phyloP scores from a whole-genome alignment of 163 green algal genomes.

The Scenedesmus sp. region DNA sequence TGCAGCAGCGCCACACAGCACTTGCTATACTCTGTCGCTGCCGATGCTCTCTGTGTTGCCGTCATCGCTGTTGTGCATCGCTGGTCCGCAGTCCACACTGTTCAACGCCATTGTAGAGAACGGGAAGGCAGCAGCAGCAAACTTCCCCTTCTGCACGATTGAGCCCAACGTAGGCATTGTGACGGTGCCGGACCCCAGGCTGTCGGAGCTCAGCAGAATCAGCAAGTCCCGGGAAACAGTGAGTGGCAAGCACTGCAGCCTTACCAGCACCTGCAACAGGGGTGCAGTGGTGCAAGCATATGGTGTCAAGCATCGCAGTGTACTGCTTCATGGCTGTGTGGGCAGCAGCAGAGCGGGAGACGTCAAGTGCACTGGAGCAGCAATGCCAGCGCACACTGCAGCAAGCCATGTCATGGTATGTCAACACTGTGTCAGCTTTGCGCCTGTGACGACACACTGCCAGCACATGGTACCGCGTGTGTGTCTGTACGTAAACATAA shows the following conservation, averaged over 20 bases:
- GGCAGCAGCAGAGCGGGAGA: too few relatives aligned
- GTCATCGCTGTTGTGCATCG: background rate
- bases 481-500: too few relatives aligned
- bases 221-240: slow-evolving; percentile 77
- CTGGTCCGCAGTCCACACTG: slow-evolving; percentile 82
- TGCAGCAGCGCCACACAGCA: background rate
- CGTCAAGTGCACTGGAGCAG: too few relatives aligned
- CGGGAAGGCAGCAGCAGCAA: slow-evolving; percentile 88
- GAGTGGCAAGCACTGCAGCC: slow-evolving; percentile 12
- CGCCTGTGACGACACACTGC: too few relatives aligned
- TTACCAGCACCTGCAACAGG: background rate
- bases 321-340: too few relatives aligned
- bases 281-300: background rate
- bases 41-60: background rate
- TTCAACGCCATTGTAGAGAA: slow-evolving; percentile 95
- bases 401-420: too few relatives aligned
- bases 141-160: slow-evolving; percentile 99
- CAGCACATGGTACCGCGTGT: too few relatives aligned
- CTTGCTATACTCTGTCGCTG: background rate
- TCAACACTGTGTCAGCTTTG: too few relatives aligned
- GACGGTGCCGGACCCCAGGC: slow-evolving; percentile 91
- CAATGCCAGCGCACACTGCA: too few relatives aligned
- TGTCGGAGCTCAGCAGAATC: slow-evolving; percentile 83
- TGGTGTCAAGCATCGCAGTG: too few relatives aligned
- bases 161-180: slow-evolving; percentile 96